These are phyloP conservation scores for Panellus pusillus DNA, from an alignment of 768 basidiomycete genomes.

Conservation along the genomic window DNA sequence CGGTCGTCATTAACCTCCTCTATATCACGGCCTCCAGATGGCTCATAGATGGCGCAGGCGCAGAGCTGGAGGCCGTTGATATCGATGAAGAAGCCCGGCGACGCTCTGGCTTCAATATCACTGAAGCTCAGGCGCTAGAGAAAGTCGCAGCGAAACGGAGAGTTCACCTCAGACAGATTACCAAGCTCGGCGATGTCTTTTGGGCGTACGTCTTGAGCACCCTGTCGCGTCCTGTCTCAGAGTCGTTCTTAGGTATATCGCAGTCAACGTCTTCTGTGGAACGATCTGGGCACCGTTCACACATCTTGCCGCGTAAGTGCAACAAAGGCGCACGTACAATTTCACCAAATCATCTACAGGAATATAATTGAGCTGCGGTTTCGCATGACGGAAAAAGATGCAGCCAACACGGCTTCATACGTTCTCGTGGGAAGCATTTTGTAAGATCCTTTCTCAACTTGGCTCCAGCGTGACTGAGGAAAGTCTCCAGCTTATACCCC, in stretches of 20 bases:
- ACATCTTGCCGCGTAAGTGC: conserved; percentile 68
- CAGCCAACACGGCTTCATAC: conserved; percentile 68
- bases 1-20: conserved; percentile 65
- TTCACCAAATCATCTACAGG: conserved; percentile 34
- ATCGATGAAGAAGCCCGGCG: conserved; percentile 54
- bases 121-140: conserved; percentile 62
- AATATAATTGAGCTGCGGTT: conserved; percentile 76
- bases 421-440: conserved; percentile 67
- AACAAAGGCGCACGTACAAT: not conserved
- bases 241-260: conserved; percentile 56
- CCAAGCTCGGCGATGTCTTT: conserved; percentile 71
- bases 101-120: conserved; percentile 42
- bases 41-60: conserved; percentile 60
- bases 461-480: not conserved
- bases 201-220: conserved; percentile 57
- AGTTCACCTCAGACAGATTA: conserved; percentile 60
- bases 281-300: conserved; percentile 77
- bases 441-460: conserved; percentile 37
- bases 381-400: conserved; percentile 54
- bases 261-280: conserved; percentile 73
- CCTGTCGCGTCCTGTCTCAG: conserved; percentile 1
- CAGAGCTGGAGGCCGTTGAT: conserved; percentile 65
- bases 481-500: conserved; percentile 1
- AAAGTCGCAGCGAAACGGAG: conserved; percentile 65
- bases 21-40: conserved; percentile 66